phyloP scores from a whole-genome alignment of 2,329 filamentous ascomycete genomes.

The Calonectria crousiana region DNA sequence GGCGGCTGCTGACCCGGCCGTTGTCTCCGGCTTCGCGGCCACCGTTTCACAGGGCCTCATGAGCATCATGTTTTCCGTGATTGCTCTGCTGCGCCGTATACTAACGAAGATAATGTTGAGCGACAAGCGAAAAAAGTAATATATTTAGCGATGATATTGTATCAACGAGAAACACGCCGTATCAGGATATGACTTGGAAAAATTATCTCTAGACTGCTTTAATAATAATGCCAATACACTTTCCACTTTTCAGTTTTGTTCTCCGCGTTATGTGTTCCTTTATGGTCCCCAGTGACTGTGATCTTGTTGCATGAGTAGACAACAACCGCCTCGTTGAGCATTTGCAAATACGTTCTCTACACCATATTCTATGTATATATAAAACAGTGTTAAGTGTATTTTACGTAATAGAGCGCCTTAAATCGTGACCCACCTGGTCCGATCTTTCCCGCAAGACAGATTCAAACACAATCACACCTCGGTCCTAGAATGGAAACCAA shows the following conservation, averaged over 20 bases:
- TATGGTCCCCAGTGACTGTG: neutral
- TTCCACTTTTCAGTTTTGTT: neutral
- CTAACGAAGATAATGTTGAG: neutral
- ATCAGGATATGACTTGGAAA: neutral
- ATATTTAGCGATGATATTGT: neutral
- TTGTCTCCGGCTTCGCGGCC: neutral
- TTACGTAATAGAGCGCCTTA: neutral
- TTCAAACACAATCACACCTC: neutral
- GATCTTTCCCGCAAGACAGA: neutral
- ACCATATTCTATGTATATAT: no score
- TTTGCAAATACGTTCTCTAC: no score
- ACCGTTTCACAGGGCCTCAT: neutral
- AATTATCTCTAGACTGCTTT: neutral
- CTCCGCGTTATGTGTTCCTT: neutral
- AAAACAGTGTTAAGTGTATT: no score
- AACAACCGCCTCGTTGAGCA: no score
- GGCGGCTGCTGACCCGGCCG: neutral
- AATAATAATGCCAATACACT: neutral
- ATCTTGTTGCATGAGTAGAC: no score
- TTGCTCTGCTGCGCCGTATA: slow-evolving; percentile 1
- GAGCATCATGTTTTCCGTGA: neutral
- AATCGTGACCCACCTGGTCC: neutral
- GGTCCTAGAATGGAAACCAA: neutral
- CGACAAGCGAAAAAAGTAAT: neutral
- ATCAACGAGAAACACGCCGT: neutral